These are phyloP conservation scores for Nigrospora osmanthi DNA, from an alignment of 2,329 filamentous ascomycete genomes.

Conservation along the genomic window DNA sequence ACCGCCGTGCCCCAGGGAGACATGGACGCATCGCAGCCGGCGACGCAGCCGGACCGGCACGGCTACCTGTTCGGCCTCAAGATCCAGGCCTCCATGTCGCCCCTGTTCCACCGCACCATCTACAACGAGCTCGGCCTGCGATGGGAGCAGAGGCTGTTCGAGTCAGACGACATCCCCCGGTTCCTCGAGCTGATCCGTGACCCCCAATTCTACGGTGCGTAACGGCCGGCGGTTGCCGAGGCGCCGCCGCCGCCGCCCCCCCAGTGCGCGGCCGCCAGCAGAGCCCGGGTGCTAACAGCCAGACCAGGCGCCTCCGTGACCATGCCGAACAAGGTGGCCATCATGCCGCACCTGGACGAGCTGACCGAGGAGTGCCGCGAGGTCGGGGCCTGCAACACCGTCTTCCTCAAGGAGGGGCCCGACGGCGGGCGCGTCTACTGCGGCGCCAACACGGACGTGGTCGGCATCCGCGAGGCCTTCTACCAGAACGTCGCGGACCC, in stretches of 20 bases:
- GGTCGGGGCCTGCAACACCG: slow-evolving; percentile 73
- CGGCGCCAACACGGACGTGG: slow-evolving; percentile 75
- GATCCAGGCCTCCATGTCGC: slow-evolving; percentile 46
- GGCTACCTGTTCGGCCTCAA: slow-evolving; percentile 52
- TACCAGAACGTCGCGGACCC: slow-evolving; percentile 42
- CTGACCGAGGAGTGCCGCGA: slow-evolving; percentile 65
- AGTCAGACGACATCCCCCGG: slow-evolving; percentile 38
- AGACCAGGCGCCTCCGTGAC: slow-evolving; percentile 61
- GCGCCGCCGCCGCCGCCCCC: no score
- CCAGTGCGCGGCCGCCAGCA: no score
- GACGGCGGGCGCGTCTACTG: slow-evolving; percentile 46
- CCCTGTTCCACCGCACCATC: slow-evolving; percentile 44
- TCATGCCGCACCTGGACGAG: slow-evolving; percentile 65
- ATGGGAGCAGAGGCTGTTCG: slow-evolving; percentile 45
- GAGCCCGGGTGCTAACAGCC: not conserved
- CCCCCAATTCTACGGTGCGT: slow-evolving; percentile 53
- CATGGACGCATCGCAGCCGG: not conserved
- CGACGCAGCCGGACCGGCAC: slow-evolving; percentile 29
- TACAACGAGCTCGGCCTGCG: slow-evolving; percentile 41
- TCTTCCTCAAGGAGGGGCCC: slow-evolving; percentile 53
- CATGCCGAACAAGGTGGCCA: slow-evolving; percentile 78
- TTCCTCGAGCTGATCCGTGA: slow-evolving; percentile 46
- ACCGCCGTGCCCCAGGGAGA: no score
- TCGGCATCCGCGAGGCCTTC: slow-evolving; percentile 70
- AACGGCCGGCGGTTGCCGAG: not conserved